Conservation (phyloP, 2,329 filamentous ascomycete species). For the Neonectria ditissima region DNA sequence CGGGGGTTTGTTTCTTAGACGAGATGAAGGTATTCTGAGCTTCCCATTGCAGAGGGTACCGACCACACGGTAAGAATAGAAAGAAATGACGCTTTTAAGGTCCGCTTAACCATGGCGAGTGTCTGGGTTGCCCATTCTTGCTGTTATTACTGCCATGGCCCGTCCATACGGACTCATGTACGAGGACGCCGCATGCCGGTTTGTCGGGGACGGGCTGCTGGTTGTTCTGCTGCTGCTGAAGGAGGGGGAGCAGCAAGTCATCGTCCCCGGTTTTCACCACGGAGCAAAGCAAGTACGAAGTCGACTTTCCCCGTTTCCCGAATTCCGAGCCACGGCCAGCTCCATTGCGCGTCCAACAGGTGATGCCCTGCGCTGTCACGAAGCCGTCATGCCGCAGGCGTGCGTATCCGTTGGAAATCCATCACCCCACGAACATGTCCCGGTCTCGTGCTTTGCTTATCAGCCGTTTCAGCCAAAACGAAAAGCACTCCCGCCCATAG, state of each 20-base stretch:
- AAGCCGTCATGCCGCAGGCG: conserved; percentile 24
- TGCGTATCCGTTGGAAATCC: not conserved
- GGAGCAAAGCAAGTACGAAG: not conserved
- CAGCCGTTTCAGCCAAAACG: conserved; percentile 18
- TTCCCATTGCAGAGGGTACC: not conserved
- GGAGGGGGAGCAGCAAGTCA: not conserved
- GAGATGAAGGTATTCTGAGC: not conserved
- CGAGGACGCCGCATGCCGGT: not conserved
- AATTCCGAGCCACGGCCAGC: not conserved
- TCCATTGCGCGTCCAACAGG: conserved; percentile 8
- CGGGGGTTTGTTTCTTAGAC: not conserved
- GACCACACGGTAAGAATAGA: conserved; percentile 4
- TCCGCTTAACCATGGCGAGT: conserved; percentile 16
- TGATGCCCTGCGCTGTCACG: conserved; percentile 6
- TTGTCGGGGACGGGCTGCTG: conserved; percentile 5
- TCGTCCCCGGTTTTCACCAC: not conserved
- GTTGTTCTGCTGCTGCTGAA: not conserved
- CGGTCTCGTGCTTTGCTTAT: conserved; percentile 23
- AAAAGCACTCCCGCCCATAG: not conserved
- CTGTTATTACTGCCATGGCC: not conserved
- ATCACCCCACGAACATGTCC: conserved; percentile 19
- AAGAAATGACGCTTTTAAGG: conserved; percentile 7
- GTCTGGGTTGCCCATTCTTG: conserved; percentile 3
- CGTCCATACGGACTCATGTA: not conserved
- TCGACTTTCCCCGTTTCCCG: not conserved